phyloP scores from a whole-genome alignment of 345 rosid genomes.

The Turnera subulata region DNA sequence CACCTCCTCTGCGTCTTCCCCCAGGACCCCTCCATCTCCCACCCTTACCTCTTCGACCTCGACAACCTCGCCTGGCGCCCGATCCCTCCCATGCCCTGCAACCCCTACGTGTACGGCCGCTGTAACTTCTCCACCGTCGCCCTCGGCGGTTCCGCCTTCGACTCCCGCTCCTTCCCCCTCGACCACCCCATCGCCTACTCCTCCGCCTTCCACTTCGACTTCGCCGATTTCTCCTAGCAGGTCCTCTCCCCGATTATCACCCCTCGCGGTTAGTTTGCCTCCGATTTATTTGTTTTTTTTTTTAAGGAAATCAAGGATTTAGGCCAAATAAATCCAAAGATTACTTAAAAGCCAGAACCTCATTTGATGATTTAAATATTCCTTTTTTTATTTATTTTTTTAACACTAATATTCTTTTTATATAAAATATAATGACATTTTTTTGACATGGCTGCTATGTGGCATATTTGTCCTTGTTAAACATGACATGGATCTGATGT shows the following conservation, averaged over 20 bases:
- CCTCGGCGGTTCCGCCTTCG: constrained; percentile 80
- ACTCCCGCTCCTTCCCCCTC: constrained; percentile 75
- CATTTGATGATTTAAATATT: too few species aligned
- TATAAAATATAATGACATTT: too few species aligned
- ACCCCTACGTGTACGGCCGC: constrained; percentile 77
- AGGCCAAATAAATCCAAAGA: constrained; percentile 53
- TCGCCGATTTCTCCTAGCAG: constrained; percentile 56
- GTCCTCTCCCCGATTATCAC: constrained; percentile 67
- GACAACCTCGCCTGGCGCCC: constrained; percentile 59
- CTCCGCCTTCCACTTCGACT: constrained; percentile 57
- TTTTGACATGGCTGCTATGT: too few species aligned
- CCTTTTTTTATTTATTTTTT: too few species aligned
- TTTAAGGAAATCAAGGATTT: too few species aligned
- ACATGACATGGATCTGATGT: too few species aligned
- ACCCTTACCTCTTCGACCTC: constrained; percentile 80
- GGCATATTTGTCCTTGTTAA: too few species aligned
- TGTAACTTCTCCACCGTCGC: constrained; percentile 78
- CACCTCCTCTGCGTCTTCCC: constrained; percentile 88
- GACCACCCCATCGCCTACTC: constrained; percentile 76
- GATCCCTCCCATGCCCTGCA: constrained; percentile 77
- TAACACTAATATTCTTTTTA: too few species aligned
- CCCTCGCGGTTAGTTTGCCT: constrained; percentile 90
- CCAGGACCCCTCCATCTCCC: constrained; percentile 69
- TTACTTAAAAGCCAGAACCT: too few species aligned
- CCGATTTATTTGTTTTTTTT: constrained; percentile 38